A percentile compares a stretch with the other conserved stretches of the same genome.
These are phyloP conservation scores for Blastomyces percursus DNA, from an alignment of 2,329 filamentous ascomycete genomes.

Conservation along the genomic window DNA sequence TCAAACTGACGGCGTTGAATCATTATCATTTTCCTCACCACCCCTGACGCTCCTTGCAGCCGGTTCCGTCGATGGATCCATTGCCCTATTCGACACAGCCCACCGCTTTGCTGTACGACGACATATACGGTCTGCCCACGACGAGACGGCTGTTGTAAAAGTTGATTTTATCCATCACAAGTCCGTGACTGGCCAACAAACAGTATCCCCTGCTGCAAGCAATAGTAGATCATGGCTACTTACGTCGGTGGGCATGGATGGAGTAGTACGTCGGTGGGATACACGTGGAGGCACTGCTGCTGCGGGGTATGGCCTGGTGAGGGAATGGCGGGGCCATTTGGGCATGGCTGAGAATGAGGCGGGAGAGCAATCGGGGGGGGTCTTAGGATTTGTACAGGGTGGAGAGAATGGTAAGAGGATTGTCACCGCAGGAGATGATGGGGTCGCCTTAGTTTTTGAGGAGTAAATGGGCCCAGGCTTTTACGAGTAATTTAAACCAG, in stretches of 20 bases:
- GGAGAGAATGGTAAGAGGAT: conserved; percentile 58
- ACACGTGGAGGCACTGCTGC: conserved; percentile 55
- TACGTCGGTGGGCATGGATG: conserved; percentile 85
- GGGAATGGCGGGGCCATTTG: conserved; percentile 80
- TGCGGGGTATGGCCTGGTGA: conserved; percentile 58
- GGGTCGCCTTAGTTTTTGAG: conserved; percentile 38
- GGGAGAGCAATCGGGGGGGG: conserved; percentile 72
- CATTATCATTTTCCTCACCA: conserved; percentile 52
- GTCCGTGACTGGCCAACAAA: conserved; percentile 22
- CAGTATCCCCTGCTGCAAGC: conserved; percentile 20
- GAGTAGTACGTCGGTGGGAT: conserved; percentile 84
- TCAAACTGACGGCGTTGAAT: conserved; percentile 70
- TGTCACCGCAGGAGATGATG: conserved; percentile 84
- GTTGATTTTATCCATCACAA: conserved; percentile 65
- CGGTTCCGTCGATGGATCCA: conserved; percentile 55
- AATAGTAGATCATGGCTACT: conserved; percentile 54
- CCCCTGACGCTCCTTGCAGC: conserved; percentile 51
- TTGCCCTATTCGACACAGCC: conserved; percentile 76
- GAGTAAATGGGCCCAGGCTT: conserved; percentile 15
- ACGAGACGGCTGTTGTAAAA: conserved; percentile 83
- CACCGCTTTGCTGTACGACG: conserved; percentile 78
- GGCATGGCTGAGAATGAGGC: conserved; percentile 36
- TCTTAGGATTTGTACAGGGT: conserved; percentile 79
- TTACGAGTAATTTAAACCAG: background rate
- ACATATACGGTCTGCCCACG: conserved; percentile 71